Evolutionary conservation across 1,139 yeast species (phyloP), one percentile per base, ranked within the genome.

Genomic region (Waltiozyma sp.): DNA sequence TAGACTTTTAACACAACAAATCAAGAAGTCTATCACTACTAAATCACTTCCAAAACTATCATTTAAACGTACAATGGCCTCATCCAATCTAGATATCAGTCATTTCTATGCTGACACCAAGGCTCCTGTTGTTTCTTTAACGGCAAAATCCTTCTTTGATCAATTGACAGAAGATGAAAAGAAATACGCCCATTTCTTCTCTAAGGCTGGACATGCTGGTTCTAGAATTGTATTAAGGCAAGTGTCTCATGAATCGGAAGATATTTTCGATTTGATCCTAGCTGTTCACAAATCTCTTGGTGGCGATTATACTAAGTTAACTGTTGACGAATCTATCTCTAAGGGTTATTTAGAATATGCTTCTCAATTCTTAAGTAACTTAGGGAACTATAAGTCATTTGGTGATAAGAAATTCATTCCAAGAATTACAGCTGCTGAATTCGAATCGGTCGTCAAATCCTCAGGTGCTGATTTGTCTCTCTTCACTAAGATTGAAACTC

Each of bases 321-420:
- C 50, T 15, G 60, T 66, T 21, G 62, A 65, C n/a, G 60, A 60
- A 11, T 62, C 61, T 3, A 60, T 61, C 13, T 66, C 69, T n/a
- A 58, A 63, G 26, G 60, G 62, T 18, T 84, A 82, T 59, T 65
- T 86, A 59, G 93, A 85, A 58, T 87, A 85, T 55, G 78, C 87
- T 9, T 75, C 89, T 28, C 95, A 85, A 62, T 81, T 87, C 57
- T 67, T 87, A 55, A 70, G 81, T 41, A 87, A 87, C 61, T 69
- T 82, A 58, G 96, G 96, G 49, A 87, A 87, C 61, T 87, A 77
- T 69, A 86, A 85, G 64, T 81, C 93, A 1, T 87, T 87, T 63
- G 96, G 96, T 49, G 95, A 87, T 63, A 76, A 75, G 51, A 87
- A 87, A 63, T 86, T 86, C 58, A 70, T 87, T 50, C 96, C 96